Evolutionary conservation across 73 alveolate species (phyloP).

Genomic region (Paramecium pentaurelia): DNA sequence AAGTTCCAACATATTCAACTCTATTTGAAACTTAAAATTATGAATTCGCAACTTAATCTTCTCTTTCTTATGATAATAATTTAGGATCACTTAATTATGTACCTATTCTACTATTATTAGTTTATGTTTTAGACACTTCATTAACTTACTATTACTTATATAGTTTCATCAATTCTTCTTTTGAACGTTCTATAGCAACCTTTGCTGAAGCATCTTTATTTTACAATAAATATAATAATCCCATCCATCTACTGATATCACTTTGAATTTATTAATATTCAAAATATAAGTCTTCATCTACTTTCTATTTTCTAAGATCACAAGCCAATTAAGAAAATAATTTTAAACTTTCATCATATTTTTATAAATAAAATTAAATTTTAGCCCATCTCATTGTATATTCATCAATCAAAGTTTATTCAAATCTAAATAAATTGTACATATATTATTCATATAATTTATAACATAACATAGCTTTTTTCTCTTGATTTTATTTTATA

Average conservation of each 20-base stretch:
- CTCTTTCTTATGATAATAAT: neutral
- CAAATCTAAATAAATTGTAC: slow-evolving; percentile 17
- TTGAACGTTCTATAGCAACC: neutral
- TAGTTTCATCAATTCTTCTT: neutral
- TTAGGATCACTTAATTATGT: neutral
- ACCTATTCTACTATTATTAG: neutral
- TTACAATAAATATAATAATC: neutral
- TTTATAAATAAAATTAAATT: neutral
- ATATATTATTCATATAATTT: neutral
- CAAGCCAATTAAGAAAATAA: neutral
- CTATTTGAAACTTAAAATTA: neutral
- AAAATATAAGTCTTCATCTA: neutral
- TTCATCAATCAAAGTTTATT: neutral
- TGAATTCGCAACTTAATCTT: neutral
- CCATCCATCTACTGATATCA: slow-evolving; percentile 28
- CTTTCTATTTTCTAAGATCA: neutral
- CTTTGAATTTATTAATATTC: slow-evolving; percentile 25
- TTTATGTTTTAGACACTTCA: neutral
- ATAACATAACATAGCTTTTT: slow-evolving; percentile 9
- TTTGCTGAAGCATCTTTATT: neutral
- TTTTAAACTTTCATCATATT: neutral
- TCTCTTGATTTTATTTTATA: neutral
- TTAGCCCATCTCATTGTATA: slow-evolving; percentile 21
- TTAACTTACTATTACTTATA: neutral
- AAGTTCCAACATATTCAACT: neutral